Base-by-base conservation (phyloP, 495 filamentous ascomycete genomes). In the Clohesyomyces aquaticus region DNA sequence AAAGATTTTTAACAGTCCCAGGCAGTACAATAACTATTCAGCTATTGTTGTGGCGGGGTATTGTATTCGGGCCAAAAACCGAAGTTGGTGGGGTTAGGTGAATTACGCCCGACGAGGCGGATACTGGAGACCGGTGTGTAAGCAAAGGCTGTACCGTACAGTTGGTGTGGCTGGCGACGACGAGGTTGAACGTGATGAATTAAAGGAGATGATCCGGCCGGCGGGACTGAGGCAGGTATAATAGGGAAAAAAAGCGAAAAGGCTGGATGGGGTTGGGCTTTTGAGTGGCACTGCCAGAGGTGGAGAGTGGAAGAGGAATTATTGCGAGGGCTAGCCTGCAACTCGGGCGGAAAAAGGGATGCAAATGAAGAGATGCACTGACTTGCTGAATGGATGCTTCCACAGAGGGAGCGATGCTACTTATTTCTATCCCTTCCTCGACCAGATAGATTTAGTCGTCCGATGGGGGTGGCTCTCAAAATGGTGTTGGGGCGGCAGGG, bases 51-150 rank as follows among this genome's bases (percentile, higher is more conserved):
- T 12, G 11, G 47, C 48, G 27, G 52, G 23, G 57, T 9, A 8
- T 42, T 43, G 45, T 32, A 11, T 27, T 55, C 45, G 48, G 14
- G 4, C 32, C 12, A 48, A 43, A 22, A 58, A 54, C 26, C 52
- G 51, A 62, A 55, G 38, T 54, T 58, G 16, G 41, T 32, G 45
- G 32, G 14, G 32, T n/a, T 6, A 38, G 18, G 54, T 49, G 47
- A 62, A 69, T 62, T 69, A 69, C 57, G 66, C 66, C 66, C 48
- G 57, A 45, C 57, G 38, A 69, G 66, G 66, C 66, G 62, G 66
- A 65, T 49, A 48, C 47, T 61, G 21, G 25, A 45, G 18, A 29
- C 50, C 47, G 41, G 58, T 61, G 52, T 63, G 65, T 67, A 67
- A 67, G 65, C 65, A 57, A 52, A 67, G 59, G 38, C 23, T 52